Evolutionary conservation across 2,329 filamentous ascomycete species (phyloP).

Genomic region (Pyrenophora seminiperda): DNA sequence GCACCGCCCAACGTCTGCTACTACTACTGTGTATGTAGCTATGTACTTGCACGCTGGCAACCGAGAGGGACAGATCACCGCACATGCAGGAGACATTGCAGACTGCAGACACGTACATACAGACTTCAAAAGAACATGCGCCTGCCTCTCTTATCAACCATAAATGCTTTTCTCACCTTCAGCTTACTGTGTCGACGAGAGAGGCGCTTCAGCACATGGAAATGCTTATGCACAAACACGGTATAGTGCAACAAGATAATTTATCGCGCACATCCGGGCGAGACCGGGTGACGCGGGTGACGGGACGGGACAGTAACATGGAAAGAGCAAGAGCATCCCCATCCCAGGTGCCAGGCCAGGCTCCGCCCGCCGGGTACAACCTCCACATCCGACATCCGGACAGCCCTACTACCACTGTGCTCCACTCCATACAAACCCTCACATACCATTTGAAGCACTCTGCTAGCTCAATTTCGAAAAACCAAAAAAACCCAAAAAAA

Average conservation of each 20-base stretch:
- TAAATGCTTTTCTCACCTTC: background rate
- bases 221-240: background rate
- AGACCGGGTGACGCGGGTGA: background rate
- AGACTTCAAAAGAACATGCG: background rate
- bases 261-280: conserved; percentile 4
- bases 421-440: background rate
- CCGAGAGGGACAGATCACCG: conserved; percentile 5
- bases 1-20: conserved; percentile 11
- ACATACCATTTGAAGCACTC: background rate
- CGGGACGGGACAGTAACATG: background rate
- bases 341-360: too few relatives aligned
- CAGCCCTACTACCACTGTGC: background rate
- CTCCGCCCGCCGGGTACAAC: background rate
- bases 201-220: too few relatives aligned
- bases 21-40: too few relatives aligned
- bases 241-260: conserved; percentile 1
- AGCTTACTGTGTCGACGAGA: background rate
- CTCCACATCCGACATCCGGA: conserved; percentile 4
- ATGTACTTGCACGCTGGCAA: conserved; percentile 10
- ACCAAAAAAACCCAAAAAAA: too few relatives aligned
- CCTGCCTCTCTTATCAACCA: background rate
- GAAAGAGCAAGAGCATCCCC: too few relatives aligned
- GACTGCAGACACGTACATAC: too few relatives aligned
- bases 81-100: background rate
- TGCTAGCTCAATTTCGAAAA: conserved; percentile 1